Conservation (phyloP, 441 rosid species). For the Eruca vesicaria region DNA sequence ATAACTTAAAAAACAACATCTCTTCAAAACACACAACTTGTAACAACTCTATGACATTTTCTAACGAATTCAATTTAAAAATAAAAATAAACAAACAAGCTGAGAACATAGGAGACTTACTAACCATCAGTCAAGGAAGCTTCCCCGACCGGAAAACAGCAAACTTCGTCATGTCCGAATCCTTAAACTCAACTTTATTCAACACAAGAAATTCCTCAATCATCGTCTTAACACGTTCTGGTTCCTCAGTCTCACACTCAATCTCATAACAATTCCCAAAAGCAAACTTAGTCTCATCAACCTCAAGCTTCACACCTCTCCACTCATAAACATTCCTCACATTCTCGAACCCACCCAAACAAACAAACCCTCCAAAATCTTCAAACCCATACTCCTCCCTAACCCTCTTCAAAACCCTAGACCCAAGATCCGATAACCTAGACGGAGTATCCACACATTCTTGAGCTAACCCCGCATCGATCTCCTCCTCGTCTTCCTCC, state of each 20-base stretch:
- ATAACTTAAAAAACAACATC: no score
- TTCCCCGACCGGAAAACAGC: conserved; percentile 57
- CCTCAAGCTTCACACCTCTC: conserved; percentile 72
- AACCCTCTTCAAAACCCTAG: conserved; percentile 63
- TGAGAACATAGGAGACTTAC: conserved; percentile 3
- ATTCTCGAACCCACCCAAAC: conserved; percentile 89
- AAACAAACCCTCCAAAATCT: conserved; percentile 48
- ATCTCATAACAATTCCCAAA: conserved; percentile 78
- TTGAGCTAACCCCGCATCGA: conserved; percentile 40
- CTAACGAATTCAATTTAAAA: background rate
- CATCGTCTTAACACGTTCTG: conserved; percentile 57
- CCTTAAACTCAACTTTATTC: conserved; percentile 51
- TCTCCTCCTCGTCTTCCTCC: conserved; percentile 79
- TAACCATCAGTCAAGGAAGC: conserved; percentile 42
- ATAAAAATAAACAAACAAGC: background rate
- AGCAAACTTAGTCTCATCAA: conserved; percentile 74
- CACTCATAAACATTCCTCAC: conserved; percentile 64
- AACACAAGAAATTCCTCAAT: conserved; percentile 61
- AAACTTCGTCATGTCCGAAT: conserved; percentile 55
- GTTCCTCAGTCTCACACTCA: conserved; percentile 78
- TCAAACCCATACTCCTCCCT: conserved; percentile 62
- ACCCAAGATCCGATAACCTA: conserved; percentile 39
- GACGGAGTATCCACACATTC: conserved; percentile 49
- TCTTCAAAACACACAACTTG: no score
- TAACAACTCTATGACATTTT: background rate